Conservation (phyloP, 2,329 filamentous ascomycete species). For the Pseudocercospora crystallina region DNA sequence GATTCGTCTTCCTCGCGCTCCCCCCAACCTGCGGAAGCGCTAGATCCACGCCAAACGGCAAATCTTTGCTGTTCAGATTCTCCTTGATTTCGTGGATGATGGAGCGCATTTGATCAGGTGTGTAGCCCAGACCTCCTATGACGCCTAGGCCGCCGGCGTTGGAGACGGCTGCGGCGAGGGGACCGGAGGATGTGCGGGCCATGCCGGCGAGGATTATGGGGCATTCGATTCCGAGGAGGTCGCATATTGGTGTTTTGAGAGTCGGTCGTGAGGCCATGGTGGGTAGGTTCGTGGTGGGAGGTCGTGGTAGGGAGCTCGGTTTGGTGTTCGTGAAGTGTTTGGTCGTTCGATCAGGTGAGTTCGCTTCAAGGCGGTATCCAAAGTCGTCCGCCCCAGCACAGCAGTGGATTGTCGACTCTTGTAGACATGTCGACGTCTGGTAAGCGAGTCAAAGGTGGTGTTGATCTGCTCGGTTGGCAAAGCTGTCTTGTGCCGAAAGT, state of each 20-base stretch:
- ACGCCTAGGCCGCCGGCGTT: constrained; percentile 79
- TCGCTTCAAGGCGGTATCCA: not conserved
- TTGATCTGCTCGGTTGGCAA: not conserved
- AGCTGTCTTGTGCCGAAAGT: constrained; percentile 7
- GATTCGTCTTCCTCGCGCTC: constrained; percentile 81
- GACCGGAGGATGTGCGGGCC: constrained; percentile 78
- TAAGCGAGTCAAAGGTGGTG: not conserved
- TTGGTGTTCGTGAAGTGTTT: not conserved
- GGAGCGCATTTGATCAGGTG: constrained; percentile 68
- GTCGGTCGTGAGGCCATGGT: constrained; percentile 38
- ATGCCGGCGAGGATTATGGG: constrained; percentile 92
- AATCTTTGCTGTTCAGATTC: constrained; percentile 61
- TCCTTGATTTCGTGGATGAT: constrained; percentile 87
- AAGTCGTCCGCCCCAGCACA: not conserved
- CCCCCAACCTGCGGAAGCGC: constrained; percentile 88
- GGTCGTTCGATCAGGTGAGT: not conserved
- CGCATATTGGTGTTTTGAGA: constrained; percentile 75
- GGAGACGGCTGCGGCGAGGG: constrained; percentile 80
- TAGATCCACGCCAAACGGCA: constrained; percentile 89
- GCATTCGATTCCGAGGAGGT: constrained; percentile 78
- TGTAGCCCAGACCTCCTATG: constrained; percentile 66
- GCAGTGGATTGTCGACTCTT: not conserved
- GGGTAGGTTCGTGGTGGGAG: not conserved
- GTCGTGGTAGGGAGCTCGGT: not conserved
- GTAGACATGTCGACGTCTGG: constrained; percentile 1